Evolutionary conservation across 805 yeast species (phyloP).

Genomic region (Sugiyamaella floridensis): DNA sequence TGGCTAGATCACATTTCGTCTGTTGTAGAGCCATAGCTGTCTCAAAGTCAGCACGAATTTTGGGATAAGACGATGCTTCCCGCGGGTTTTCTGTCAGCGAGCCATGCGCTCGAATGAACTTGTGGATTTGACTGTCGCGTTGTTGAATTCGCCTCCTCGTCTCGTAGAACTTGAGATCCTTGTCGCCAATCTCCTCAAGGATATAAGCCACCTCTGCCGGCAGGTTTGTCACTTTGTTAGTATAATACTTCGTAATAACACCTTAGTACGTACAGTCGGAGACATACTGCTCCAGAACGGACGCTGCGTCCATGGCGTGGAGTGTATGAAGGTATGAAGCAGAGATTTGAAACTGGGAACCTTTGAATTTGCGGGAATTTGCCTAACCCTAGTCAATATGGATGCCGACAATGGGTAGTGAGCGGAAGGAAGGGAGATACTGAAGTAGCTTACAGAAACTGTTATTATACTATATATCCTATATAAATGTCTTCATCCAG

Average conservation of each 20-base stretch:
- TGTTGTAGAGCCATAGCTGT: constrained; percentile 57
- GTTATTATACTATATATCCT: too few relatives aligned
- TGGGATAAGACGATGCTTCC: constrained; percentile 58
- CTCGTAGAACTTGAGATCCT: constrained; percentile 62
- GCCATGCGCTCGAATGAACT: constrained; percentile 75
- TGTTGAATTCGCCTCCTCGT: constrained; percentile 57
- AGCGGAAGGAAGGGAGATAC: too few relatives aligned
- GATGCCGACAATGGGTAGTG: too few relatives aligned
- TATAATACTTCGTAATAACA: not conserved
- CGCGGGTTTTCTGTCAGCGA: constrained; percentile 74
- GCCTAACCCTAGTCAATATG: not conserved
- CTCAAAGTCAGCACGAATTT: constrained; percentile 62
- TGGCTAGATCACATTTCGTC: constrained; percentile 72
- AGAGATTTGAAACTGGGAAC: not conserved
- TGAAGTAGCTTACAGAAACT: too few relatives aligned
- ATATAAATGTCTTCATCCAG: too few relatives aligned
- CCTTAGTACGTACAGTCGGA: constrained; percentile 26
- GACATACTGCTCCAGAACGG: constrained; percentile 64
- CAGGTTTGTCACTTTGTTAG: constrained; percentile 52
- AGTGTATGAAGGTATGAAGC: not conserved
- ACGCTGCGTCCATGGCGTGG: constrained; percentile 79
- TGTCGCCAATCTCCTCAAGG: constrained; percentile 66
- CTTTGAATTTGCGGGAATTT: not conserved
- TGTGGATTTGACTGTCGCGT: constrained; percentile 74
- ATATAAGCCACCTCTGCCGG: constrained; percentile 82